Base-by-base conservation (phyloP, 257 asterid species). In the Striga asiatica region DNA sequence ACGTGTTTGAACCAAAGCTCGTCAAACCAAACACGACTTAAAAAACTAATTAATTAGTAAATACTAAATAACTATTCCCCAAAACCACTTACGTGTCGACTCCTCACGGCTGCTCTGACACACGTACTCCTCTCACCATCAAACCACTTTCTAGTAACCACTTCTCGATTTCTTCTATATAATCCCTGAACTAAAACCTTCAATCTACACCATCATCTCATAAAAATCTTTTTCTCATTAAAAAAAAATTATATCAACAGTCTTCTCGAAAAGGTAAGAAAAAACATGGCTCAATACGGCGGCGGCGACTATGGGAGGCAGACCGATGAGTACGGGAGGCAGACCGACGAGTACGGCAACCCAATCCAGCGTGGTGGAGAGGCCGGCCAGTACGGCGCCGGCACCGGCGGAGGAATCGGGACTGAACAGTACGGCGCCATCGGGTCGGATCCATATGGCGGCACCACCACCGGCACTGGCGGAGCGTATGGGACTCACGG, bases 271-370 rank as follows among this genome's bases (percentile, higher is more conserved):
- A 43, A 12, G 47, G 1, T 9, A 14, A 13, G 1, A 39, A n/a
- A n/a, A n/a, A n/a, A n/a, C n/a, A 81, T 81, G 89, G 77, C 81
- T 1, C 64, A 66, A 6, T 53, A 72, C 66, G 81, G 71, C n/a
- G n/a, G n/a, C n/a, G n/a, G n/a, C 16, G 71, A 54, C 17, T n/a
- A n/a, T n/a, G n/a, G n/a, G n/a, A n/a, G n/a, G n/a, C n/a, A n/a
- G n/a, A n/a, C n/a, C n/a, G n/a, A n/a, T n/a, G 49, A 56, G 11
- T 48, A 65, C 60, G 62, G 56, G 25, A 16, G 27, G 39, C 78
- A 70, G 50, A 66, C 74, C 7, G 96, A 87, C 14, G 92, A 83
- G 69, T 77, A 77, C 31, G 94, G 96, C 38, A 85, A 75, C 12
- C 79, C 81, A 18, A 46, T 67, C 42, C 61, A 39, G 21, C 73